phyloP scores from a whole-genome alignment of 1,139 yeast genomes.

The Hyphopichia fennica region DNA sequence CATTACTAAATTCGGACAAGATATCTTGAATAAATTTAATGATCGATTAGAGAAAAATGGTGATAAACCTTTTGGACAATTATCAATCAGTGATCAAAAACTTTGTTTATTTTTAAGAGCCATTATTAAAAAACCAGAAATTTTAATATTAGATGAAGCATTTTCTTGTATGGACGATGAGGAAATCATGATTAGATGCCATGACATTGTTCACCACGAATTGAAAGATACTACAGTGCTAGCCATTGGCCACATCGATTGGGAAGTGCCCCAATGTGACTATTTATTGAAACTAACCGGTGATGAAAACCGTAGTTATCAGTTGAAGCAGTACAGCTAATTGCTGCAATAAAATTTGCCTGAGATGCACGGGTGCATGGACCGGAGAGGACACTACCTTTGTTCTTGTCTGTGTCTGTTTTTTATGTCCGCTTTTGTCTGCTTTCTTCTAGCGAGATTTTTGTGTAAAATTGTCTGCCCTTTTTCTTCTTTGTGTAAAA shows the following conservation, averaged over 20 bases:
- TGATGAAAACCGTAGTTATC: slow-evolving; percentile 27
- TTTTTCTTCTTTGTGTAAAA: no score
- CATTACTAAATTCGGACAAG: slow-evolving; percentile 12
- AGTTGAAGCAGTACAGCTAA: slow-evolving; percentile 9
- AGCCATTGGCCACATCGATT: slow-evolving; percentile 73
- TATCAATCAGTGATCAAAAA: slow-evolving; percentile 77
- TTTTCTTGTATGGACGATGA: slow-evolving; percentile 84
- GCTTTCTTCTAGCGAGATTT: no score
- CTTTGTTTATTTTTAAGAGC: slow-evolving; percentile 74
- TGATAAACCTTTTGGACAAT: slow-evolving; percentile 46
- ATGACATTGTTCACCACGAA: slow-evolving; percentile 51
- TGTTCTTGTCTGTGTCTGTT: background rate
- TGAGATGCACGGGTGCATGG: background rate
- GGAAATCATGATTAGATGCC: slow-evolving; percentile 61
- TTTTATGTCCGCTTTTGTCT: background rate
- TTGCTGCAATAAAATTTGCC: background rate
- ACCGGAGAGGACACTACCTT: no score
- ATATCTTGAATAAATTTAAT: slow-evolving; percentile 24
- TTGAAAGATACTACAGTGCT: slow-evolving; percentile 67
- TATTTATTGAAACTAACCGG: slow-evolving; percentile 36
- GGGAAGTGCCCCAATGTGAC: slow-evolving; percentile 42
- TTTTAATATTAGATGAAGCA: slow-evolving; percentile 88
- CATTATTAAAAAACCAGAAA: slow-evolving; percentile 69
- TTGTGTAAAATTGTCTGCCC: no score
- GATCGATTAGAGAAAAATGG: slow-evolving; percentile 28